Percentiles rank a stretch among this genome's conserved stretches.
Evolutionary conservation across 2,329 filamentous ascomycete genomes (phyloP).

Genomic region (Ceratocystis albifundus): DNA sequence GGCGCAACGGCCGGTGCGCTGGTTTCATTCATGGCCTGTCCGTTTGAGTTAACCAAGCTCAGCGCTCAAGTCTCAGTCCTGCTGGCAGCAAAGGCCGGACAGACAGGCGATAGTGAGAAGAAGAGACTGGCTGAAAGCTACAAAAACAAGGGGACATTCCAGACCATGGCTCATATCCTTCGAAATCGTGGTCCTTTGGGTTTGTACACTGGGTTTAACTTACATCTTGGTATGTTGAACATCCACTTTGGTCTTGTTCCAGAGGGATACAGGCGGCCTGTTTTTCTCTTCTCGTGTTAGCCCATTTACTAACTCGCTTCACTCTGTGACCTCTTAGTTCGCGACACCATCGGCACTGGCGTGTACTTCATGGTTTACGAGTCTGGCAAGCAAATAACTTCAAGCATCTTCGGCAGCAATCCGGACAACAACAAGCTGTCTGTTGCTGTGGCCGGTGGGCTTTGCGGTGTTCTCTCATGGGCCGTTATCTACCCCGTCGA

Average conservation of each 20-base stretch:
- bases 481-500: slow-evolving; percentile 64
- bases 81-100: slow-evolving; percentile 42
- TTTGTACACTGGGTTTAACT: slow-evolving; percentile 67
- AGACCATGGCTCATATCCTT: slow-evolving; percentile 65
- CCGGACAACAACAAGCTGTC: slow-evolving; percentile 50
- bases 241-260: background rate
- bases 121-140: slow-evolving; percentile 56
- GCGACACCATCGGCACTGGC: slow-evolving; percentile 70
- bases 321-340: slow-evolving; percentile 40
- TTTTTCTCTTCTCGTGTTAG: background rate
- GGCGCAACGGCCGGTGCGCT: slow-evolving; percentile 68
- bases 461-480: slow-evolving; percentile 78
- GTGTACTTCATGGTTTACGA: slow-evolving; percentile 89
- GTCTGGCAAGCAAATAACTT: slow-evolving; percentile 66
- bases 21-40: slow-evolving; percentile 72
- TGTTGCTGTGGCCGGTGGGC: slow-evolving; percentile 64
- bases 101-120: slow-evolving; percentile 35
- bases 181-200: slow-evolving; percentile 61
- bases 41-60: slow-evolving; percentile 82
- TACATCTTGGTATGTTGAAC: slow-evolving; percentile 57
- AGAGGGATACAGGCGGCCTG: background rate
- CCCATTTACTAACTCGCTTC: background rate
- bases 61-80: slow-evolving; percentile 76
- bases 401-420: slow-evolving; percentile 19
- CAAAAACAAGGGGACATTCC: slow-evolving; percentile 64